A percentile compares a stretch with the other conserved stretches of the same genome.
phyloP scores from a whole-genome alignment of 1,284 basidiomycete genomes.

The Trichosporon coremiiforme region DNA sequence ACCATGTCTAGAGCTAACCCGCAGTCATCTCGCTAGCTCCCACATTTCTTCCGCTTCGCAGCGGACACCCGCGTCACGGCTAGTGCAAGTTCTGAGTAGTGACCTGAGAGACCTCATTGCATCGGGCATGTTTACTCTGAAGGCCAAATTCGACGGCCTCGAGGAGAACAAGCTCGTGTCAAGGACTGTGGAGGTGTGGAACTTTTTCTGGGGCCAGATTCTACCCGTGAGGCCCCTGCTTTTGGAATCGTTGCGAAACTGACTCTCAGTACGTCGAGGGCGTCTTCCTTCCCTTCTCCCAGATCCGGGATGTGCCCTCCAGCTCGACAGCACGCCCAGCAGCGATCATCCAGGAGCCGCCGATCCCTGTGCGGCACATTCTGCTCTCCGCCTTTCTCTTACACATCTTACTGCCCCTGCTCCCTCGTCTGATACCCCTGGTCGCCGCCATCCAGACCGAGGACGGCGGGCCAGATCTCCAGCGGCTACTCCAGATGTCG shows the following conservation, averaged over 20 bases:
- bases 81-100: constrained; percentile 64
- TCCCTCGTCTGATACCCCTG: constrained; percentile 47
- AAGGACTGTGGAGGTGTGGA: constrained; percentile 84
- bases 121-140: constrained; percentile 87
- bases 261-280: constrained; percentile 55
- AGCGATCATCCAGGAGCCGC: constrained; percentile 28
- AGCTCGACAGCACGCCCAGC: constrained; percentile 23
- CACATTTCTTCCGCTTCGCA: constrained; percentile 50
- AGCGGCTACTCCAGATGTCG: constrained; percentile 52
- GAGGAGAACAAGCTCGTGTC: constrained; percentile 68
- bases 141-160: constrained; percentile 70
- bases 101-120: constrained; percentile 81
- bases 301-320: constrained; percentile 44
- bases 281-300: constrained; percentile 58
- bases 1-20: constrained; percentile 21
- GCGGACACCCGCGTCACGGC: constrained; percentile 49
- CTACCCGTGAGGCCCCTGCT: constrained; percentile 61
- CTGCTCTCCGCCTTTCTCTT: constrained; percentile 55
- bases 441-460: constrained; percentile 30
- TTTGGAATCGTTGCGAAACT: too few species aligned
- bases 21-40: constrained; percentile 46
- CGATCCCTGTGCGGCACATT: constrained; percentile 52
- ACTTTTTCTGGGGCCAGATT: constrained; percentile 90
- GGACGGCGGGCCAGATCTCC: constrained; percentile 38
- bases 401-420: constrained; percentile 54